Evolutionary conservation across 2,329 filamentous ascomycete genomes (phyloP).

Genomic region (Curvularia hawaiiensis): DNA sequence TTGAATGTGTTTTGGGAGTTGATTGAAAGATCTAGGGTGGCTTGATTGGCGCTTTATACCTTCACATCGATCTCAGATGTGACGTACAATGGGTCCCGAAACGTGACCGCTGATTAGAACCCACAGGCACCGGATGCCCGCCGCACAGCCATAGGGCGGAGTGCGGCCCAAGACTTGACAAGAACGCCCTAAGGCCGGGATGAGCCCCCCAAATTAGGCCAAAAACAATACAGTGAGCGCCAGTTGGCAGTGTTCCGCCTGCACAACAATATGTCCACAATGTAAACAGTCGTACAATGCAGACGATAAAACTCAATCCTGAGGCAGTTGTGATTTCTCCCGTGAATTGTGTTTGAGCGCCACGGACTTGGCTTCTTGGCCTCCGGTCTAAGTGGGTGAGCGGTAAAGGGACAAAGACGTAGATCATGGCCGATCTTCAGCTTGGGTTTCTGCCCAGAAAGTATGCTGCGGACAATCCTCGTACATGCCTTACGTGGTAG

Average conservation of each 20-base stretch:
- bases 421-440: slow-evolving; percentile 10
- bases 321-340: slow-evolving; percentile 10
- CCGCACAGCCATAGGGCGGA: not conserved
- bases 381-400: not conserved
- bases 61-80: not conserved
- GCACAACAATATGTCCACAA: not conserved
- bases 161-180: slow-evolving; percentile 11
- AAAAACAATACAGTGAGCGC: slow-evolving; percentile 14
- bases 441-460: not conserved
- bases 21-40: not conserved
- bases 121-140: slow-evolving; percentile 7
- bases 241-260: slow-evolving; percentile 2
- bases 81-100: slow-evolving; percentile 8
- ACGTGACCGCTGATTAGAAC: slow-evolving; percentile 12
- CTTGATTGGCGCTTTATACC: not conserved
- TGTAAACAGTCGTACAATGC: not conserved
- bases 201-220: slow-evolving; percentile 6
- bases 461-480: not conserved
- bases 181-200: slow-evolving; percentile 11
- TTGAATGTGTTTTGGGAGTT: not conserved
- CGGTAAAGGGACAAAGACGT: slow-evolving; percentile 9
- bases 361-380: slow-evolving; percentile 28
- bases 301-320: slow-evolving; percentile 5
- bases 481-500: slow-evolving; percentile 2
- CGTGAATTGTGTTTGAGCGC: slow-evolving; percentile 14